Evolutionary conservation across 1,284 basidiomycete species (phyloP).

Genomic region (Pyrrhoderma lamaoense): DNA sequence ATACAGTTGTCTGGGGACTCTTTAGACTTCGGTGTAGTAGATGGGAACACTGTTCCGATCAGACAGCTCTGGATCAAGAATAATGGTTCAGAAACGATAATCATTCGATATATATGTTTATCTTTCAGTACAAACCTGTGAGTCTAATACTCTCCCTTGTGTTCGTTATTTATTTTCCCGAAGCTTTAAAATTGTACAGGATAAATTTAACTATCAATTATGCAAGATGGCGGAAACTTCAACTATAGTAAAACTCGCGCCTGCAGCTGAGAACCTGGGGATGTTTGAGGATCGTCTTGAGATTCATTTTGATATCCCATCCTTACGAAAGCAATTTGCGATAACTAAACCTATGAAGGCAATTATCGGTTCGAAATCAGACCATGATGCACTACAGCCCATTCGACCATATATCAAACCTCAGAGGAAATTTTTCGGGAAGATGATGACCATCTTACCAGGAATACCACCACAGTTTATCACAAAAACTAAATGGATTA

Average conservation of each 20-base stretch:
- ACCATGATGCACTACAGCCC: conserved; percentile 34
- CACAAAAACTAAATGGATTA: conserved; percentile 1
- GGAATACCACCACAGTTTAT: conserved; percentile 31
- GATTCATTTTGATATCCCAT: conserved; percentile 29
- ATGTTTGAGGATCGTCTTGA: conserved; percentile 33
- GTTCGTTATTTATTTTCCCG: conserved; percentile 20
- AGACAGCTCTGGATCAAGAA: background rate
- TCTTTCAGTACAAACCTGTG: background rate
- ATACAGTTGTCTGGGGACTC: conserved; percentile 27
- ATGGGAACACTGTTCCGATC: background rate
- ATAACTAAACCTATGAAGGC: conserved; percentile 35
- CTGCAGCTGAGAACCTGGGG: conserved; percentile 27
- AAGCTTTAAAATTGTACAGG: conserved; percentile 18
- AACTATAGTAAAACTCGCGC: conserved; percentile 23
- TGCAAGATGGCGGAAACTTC: conserved; percentile 4
- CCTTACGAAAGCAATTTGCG: conserved; percentile 28
- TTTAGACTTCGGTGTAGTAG: conserved; percentile 17
- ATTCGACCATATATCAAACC: conserved; percentile 31
- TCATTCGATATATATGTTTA: background rate
- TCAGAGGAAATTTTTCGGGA: conserved; percentile 21
- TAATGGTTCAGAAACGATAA: background rate
- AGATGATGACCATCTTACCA: conserved; percentile 25
- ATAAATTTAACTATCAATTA: conserved; percentile 15
- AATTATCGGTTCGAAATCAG: conserved; percentile 33
- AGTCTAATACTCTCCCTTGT: background rate